A percentile compares a stretch with the other conserved stretches of the same genome.
Conservation (phyloP, 2,329 filamentous ascomycete genomes). For the Aureobasidium pullulans region DNA sequence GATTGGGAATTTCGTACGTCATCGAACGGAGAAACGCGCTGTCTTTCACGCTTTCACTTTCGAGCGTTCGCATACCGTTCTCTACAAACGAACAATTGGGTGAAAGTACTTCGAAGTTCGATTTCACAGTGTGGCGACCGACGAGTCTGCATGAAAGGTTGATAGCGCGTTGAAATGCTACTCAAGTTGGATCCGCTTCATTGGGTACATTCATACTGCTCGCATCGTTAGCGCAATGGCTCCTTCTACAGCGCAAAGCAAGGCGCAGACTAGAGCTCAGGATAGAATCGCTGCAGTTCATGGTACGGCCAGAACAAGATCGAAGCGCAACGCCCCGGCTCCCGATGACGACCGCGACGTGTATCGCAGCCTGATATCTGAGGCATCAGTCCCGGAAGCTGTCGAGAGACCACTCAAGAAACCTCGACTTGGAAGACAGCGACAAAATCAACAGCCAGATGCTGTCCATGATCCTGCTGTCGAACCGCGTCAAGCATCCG, state of each 20-base stretch:
- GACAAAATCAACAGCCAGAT: not conserved
- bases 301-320: not conserved
- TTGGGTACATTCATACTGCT: not conserved
- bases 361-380: slow-evolving; percentile 15
- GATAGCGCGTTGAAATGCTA: not conserved
- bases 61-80: not conserved
- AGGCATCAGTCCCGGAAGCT: slow-evolving; percentile 13
- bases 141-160: not conserved
- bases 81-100: not conserved
- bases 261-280: slow-evolving; percentile 15
- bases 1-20: not conserved
- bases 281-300: slow-evolving; percentile 14
- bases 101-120: not conserved
- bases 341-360: slow-evolving; percentile 11
- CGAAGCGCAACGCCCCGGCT: not conserved
- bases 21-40: not conserved
- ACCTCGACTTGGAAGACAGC: slow-evolving; percentile 7
- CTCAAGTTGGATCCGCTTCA: not conserved
- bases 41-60: not conserved
- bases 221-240: slow-evolving; percentile 1
- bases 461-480: not conserved
- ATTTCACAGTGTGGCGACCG: not conserved
- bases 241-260: slow-evolving; percentile 3
- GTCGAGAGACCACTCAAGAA: slow-evolving; percentile 14
- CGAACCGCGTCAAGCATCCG: not conserved